Evolutionary conservation across 768 basidiomycete species (phyloP).

Genomic region (Plicaturopsis crispa): DNA sequence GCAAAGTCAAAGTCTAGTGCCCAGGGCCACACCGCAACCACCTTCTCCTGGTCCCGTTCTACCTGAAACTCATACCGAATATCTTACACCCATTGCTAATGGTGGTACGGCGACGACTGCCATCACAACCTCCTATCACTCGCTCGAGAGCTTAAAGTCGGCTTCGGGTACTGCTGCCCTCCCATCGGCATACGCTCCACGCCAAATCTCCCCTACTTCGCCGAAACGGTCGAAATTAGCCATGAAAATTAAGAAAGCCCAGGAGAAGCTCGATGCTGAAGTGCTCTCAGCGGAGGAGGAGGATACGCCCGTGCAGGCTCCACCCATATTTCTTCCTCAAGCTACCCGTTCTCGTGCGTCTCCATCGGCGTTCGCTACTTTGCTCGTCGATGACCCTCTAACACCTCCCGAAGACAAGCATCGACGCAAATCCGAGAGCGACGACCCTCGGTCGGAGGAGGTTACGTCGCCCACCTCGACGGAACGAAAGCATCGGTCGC

Average conservation of each 20-base stretch:
- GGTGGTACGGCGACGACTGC: conserved; percentile 78
- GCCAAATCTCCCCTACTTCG: background rate
- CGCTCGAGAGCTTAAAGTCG: conserved; percentile 49
- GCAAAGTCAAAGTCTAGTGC: conserved; percentile 32
- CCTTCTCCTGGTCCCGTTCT: too few relatives aligned
- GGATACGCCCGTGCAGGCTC: conserved; percentile 19
- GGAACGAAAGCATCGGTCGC: conserved; percentile 10
- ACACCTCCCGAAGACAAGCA: conserved; percentile 24
- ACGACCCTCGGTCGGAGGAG: conserved; percentile 6
- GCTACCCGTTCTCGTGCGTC: conserved; percentile 55
- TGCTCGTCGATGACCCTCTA: conserved; percentile 52
- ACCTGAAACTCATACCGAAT: conserved; percentile 54
- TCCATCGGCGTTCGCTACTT: conserved; percentile 71
- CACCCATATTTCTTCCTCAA: conserved; percentile 52
- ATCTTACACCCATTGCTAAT: conserved; percentile 74
- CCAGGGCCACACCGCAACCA: too few relatives aligned
- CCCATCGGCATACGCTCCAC: conserved; percentile 6
- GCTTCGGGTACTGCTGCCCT: conserved; percentile 14
- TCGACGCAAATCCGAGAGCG: conserved; percentile 23
- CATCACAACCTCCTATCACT: conserved; percentile 77
- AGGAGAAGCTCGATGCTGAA: conserved; percentile 31
- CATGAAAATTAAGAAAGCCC: conserved; percentile 59
- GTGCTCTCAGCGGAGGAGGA: conserved; percentile 32
- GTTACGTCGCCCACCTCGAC: background rate
- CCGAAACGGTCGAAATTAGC: conserved; percentile 66